These are phyloP conservation scores for Solanum neorickii DNA, from an alignment of 257 asterid species.

Conservation along the genomic window DNA sequence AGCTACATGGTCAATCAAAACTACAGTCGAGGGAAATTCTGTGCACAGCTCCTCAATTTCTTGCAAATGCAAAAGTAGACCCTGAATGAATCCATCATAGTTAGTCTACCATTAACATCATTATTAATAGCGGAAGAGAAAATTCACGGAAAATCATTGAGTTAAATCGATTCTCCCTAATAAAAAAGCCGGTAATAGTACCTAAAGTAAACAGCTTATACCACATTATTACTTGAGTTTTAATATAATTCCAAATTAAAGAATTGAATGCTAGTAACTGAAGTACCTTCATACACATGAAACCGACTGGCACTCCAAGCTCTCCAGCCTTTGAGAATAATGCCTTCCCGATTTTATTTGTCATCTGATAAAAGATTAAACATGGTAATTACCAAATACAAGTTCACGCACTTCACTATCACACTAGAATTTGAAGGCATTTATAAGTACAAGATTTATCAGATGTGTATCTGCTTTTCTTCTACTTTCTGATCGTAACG, in stretches of 20 bases:
- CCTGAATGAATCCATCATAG: conserved; percentile 25
- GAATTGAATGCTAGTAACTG: not conserved
- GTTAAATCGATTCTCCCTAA: not conserved
- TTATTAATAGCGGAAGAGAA: not conserved
- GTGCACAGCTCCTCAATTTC: conserved; percentile 71
- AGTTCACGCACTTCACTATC: not conserved
- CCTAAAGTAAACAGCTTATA: not conserved
- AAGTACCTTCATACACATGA: conserved; percentile 83
- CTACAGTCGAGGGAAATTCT: conserved; percentile 67
- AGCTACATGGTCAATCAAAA: conserved; percentile 65
- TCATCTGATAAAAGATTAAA: conserved; percentile 42
- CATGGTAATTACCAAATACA: not conserved
- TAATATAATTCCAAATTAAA: not conserved
- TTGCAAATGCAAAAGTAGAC: conserved; percentile 57
- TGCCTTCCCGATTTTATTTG: conserved; percentile 69
- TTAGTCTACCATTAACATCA: not conserved
- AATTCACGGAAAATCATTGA: not conserved
- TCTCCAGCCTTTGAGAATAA: conserved; percentile 82
- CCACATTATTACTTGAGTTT: not conserved
- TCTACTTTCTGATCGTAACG: not conserved
- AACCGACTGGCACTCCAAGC: conserved; percentile 75
- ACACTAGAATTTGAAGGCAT: not conserved
- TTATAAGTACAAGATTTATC: not conserved
- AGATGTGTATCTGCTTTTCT: not conserved
- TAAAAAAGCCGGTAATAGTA: not conserved